Percentiles rank a stretch among this genome's conserved stretches.
phyloP scores from a whole-genome alignment of 2,329 filamentous ascomycete genomes.

The Onygena corvina region DNA sequence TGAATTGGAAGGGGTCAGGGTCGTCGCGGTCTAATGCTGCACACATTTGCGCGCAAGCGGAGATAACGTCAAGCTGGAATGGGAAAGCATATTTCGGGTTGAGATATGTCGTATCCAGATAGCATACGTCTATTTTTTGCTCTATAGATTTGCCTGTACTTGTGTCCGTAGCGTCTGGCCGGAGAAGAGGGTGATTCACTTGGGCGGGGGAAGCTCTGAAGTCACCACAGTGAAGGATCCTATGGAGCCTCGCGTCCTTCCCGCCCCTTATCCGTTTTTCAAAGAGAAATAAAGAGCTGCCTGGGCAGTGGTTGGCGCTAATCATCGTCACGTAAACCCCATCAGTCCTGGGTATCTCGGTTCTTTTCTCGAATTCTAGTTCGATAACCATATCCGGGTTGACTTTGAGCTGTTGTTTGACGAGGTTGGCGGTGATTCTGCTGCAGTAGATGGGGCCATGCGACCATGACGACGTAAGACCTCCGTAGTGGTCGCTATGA shows the following conservation, averaged over 20 bases:
- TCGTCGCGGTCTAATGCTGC: conserved; percentile 59
- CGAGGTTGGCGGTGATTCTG: conserved; percentile 77
- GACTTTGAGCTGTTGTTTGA: conserved; percentile 73
- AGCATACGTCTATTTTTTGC: conserved; percentile 89
- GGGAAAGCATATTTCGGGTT: conserved; percentile 94
- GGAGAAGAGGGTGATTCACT: conserved; percentile 66
- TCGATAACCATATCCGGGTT: conserved; percentile 74
- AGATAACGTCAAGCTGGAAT: conserved; percentile 73
- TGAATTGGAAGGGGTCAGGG: conserved; percentile 42
- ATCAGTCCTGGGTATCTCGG: conserved; percentile 68
- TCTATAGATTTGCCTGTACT: conserved; percentile 59
- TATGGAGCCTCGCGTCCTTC: conserved; percentile 50
- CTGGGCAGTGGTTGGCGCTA: conserved; percentile 89
- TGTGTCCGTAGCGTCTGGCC: conserved; percentile 59
- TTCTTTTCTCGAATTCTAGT: conserved; percentile 69
- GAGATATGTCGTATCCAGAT: conserved; percentile 93
- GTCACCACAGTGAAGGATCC: conserved; percentile 89
- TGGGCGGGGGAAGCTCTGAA: conserved; percentile 84
- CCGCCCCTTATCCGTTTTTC: conserved; percentile 60
- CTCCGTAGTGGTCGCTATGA: conserved; percentile 94
- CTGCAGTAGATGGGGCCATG: conserved; percentile 97
- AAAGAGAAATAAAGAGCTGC: conserved; percentile 86
- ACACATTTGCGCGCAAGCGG: conserved; percentile 77
- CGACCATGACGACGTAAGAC: conserved; percentile 73
- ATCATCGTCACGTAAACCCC: conserved; percentile 90